Percentiles rank a stretch among this genome's conserved stretches.
Evolutionary conservation across 1,284 basidiomycete genomes (phyloP).

Genomic region (Ceratobasidium sp.): DNA sequence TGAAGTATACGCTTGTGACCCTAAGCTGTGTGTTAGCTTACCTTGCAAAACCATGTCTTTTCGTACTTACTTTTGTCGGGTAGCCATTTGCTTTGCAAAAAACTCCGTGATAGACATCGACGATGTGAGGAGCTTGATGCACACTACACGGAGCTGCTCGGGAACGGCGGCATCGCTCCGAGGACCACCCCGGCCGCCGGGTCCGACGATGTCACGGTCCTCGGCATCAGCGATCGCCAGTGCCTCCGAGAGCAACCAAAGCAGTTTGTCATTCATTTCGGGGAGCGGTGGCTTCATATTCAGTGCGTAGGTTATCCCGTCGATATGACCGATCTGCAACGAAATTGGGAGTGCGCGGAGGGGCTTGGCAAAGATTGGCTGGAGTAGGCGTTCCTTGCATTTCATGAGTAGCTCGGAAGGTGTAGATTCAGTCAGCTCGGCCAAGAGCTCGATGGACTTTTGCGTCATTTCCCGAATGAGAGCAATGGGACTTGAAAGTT

Average conservation of each 20-base stretch:
- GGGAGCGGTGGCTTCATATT: too few species aligned
- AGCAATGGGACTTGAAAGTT: conserved; percentile 87
- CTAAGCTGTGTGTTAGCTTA: conserved; percentile 54
- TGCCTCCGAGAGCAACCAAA: conserved; percentile 92
- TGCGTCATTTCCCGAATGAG: conserved; percentile 88
- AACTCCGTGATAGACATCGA: conserved; percentile 96
- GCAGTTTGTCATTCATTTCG: conserved; percentile 90
- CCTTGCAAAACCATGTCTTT: neutral
- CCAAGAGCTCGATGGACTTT: conserved; percentile 80
- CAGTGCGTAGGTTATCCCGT: too few species aligned
- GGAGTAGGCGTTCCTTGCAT: conserved; percentile 87
- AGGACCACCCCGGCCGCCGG: conserved; percentile 69
- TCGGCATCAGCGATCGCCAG: conserved; percentile 95
- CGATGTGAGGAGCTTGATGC: conserved; percentile 91
- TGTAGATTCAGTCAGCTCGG: conserved; percentile 75
- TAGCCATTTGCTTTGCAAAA: conserved; percentile 80
- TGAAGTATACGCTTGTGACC: conserved; percentile 97
- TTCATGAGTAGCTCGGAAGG: conserved; percentile 83
- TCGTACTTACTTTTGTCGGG: conserved; percentile 75
- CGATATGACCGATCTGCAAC: too few species aligned
- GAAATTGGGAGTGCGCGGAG: too few species aligned
- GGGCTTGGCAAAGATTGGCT: conserved; percentile 92
- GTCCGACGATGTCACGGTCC: too few species aligned
- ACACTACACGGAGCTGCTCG: conserved; percentile 92
- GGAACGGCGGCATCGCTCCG: conserved; percentile 87